Evolutionary conservation across 2,329 filamentous ascomycete genomes (phyloP).

Genomic region (Pleomassaria siparia): DNA sequence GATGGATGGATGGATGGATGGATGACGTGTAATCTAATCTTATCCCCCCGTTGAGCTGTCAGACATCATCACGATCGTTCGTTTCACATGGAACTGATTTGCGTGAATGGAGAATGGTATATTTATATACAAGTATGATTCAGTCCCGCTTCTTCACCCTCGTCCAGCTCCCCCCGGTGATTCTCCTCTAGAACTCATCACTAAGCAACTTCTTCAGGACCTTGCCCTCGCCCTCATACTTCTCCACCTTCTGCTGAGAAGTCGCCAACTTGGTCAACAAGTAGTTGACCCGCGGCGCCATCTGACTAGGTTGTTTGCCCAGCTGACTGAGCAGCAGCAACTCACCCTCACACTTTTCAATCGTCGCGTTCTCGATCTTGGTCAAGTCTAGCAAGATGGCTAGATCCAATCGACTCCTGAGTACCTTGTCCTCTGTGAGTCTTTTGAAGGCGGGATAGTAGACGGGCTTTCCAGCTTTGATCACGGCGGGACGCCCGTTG

Average conservation of each 20-base stretch:
- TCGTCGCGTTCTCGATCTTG: slow-evolving; percentile 70
- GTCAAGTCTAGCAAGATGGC: slow-evolving; percentile 68
- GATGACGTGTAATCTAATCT: too few species aligned
- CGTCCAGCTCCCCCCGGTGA: too few species aligned
- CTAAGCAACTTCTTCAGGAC: slow-evolving; percentile 70
- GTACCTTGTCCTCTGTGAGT: slow-evolving; percentile 69
- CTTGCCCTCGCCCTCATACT: slow-evolving; percentile 71
- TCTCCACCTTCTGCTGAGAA: slow-evolving; percentile 74
- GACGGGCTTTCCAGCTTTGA: slow-evolving; percentile 82
- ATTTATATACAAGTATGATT: too few species aligned
- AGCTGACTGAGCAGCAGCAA: slow-evolving; percentile 69
- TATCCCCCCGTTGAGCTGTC: too few species aligned
- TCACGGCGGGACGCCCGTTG: slow-evolving; percentile 74
- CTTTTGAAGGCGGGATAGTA: slow-evolving; percentile 80
- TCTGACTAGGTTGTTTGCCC: slow-evolving; percentile 69
- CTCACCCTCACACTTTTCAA: slow-evolving; percentile 80
- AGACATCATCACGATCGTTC: too few species aligned
- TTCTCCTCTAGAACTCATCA: slow-evolving; percentile 51
- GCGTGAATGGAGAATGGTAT: too few species aligned
- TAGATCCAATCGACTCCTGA: slow-evolving; percentile 70
- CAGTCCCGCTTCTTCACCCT: too few species aligned
- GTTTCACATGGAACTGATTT: too few species aligned
- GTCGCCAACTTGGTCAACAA: slow-evolving; percentile 70
- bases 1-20: too few species aligned
- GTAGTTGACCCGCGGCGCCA: slow-evolving; percentile 68